Evolutionary conservation across 257 asterid genomes (phyloP).

Genomic region (Solanum gracilifrons): DNA sequence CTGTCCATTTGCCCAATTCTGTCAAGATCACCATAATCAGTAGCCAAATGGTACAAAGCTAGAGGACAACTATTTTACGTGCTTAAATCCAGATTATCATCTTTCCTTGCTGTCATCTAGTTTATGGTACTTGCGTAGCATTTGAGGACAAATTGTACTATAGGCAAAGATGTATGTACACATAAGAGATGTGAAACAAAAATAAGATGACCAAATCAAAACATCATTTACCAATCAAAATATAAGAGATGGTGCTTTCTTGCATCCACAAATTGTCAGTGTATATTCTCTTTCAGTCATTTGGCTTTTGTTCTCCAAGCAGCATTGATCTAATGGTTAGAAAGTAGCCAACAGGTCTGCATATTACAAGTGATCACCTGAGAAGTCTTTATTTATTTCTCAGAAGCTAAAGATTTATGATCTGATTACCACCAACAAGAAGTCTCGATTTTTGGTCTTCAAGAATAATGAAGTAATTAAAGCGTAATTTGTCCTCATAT

Average conservation of each 20-base stretch:
- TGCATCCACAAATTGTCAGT: background rate
- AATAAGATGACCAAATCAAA: background rate
- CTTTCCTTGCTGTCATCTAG: background rate
- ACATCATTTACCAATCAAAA: background rate
- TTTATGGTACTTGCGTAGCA: background rate
- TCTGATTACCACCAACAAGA: background rate
- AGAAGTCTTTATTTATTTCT: background rate
- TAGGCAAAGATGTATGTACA: background rate
- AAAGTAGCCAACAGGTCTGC: background rate
- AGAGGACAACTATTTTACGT: background rate
- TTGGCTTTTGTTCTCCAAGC: background rate
- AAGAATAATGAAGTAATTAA: background rate
- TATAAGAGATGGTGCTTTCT: background rate
- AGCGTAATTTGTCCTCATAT: background rate
- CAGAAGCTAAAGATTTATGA: background rate
- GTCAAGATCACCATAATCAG: background rate
- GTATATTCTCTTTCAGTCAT: background rate
- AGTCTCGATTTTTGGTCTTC: background rate
- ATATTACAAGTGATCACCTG: background rate
- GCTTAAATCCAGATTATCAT: background rate
- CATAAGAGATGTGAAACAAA: background rate
- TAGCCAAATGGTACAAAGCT: background rate
- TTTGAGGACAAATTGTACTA: background rate
- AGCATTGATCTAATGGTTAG: background rate
- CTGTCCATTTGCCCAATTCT: background rate